Evolutionary conservation across 1,284 basidiomycete genomes (phyloP).

Genomic region (Moesziomyces sp.): DNA sequence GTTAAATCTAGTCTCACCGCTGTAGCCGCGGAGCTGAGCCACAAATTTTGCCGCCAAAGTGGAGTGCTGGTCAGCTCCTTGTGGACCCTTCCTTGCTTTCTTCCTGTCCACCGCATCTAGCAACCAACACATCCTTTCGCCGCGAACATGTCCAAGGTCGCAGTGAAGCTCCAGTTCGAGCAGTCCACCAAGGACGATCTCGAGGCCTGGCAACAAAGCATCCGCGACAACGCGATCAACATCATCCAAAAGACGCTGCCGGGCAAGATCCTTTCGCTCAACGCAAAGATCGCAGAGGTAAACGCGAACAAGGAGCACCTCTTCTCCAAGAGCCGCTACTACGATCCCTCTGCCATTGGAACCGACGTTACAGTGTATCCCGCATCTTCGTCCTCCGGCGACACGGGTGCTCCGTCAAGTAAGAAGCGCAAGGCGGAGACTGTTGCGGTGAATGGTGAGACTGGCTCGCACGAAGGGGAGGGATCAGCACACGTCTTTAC

Average conservation of each 20-base stretch:
- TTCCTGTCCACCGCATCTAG: neutral
- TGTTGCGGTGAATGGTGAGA: conserved; percentile 8
- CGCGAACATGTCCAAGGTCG: conserved; percentile 24
- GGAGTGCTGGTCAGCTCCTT: neutral
- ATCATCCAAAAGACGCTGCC: conserved; percentile 46
- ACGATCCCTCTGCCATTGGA: conserved; percentile 17
- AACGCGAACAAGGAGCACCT: conserved; percentile 26
- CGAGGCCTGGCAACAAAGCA: conserved; percentile 41
- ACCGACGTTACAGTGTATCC: conserved; percentile 27
- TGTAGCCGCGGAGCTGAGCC: neutral
- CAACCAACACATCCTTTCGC: neutral
- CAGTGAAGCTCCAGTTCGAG: conserved; percentile 40
- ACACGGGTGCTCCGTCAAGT: conserved; percentile 3
- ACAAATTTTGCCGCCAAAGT: conserved; percentile 5
- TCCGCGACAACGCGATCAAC: conserved; percentile 35
- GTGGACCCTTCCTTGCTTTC: neutral
- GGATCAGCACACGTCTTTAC: conserved; percentile 32
- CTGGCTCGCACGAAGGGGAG: conserved; percentile 3
- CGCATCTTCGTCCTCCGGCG: conserved; percentile 6
- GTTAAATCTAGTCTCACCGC: neutral
- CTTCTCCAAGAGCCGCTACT: conserved; percentile 34
- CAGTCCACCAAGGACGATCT: conserved; percentile 31
- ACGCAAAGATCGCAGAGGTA: conserved; percentile 28
- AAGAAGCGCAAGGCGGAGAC: conserved; percentile 45
- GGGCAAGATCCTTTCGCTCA: conserved; percentile 45